Conservation (phyloP, 768 basidiomycete species). For the Infundibulicybe gibba region DNA sequence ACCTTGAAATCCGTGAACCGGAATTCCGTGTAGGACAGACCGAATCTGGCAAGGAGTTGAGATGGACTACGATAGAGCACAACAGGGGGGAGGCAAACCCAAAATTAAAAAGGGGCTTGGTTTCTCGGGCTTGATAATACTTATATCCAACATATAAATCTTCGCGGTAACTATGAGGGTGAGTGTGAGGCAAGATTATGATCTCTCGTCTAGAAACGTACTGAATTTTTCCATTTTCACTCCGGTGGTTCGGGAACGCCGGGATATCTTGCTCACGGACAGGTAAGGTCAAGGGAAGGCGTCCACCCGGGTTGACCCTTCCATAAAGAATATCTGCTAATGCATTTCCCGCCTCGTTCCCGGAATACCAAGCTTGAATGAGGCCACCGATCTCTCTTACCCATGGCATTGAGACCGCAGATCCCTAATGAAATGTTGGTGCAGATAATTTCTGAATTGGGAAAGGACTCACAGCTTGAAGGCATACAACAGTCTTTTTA, state of each 20-base stretch:
- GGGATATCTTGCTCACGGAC: conserved; percentile 58
- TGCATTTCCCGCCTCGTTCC: conserved; percentile 63
- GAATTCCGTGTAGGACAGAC: conserved; percentile 77
- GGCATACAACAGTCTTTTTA: conserved; percentile 52
- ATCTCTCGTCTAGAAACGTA: conserved; percentile 11
- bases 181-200: background rate
- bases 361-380: conserved; percentile 63
- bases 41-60: conserved; percentile 39
- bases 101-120: conserved; percentile 63
- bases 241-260: conserved; percentile 51
- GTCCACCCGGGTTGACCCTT: conserved; percentile 55
- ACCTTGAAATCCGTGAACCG: conserved; percentile 43
- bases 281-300: conserved; percentile 61
- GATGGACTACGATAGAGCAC: conserved; percentile 2
- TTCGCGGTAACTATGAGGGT: conserved; percentile 43
- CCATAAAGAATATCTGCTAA: conserved; percentile 66
- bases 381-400: conserved; percentile 47
- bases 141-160: conserved; percentile 72
- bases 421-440: conserved; percentile 38
- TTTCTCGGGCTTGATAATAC: conserved; percentile 50
- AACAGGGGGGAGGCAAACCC: conserved; percentile 33
- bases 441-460: background rate
- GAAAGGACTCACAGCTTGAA: conserved; percentile 49
- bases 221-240: conserved; percentile 56
- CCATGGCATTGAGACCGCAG: conserved; percentile 78